These are phyloP conservation scores for Aspergillus olivimuriae DNA, from an alignment of 495 filamentous ascomycete genomes.

Conservation along the genomic window DNA sequence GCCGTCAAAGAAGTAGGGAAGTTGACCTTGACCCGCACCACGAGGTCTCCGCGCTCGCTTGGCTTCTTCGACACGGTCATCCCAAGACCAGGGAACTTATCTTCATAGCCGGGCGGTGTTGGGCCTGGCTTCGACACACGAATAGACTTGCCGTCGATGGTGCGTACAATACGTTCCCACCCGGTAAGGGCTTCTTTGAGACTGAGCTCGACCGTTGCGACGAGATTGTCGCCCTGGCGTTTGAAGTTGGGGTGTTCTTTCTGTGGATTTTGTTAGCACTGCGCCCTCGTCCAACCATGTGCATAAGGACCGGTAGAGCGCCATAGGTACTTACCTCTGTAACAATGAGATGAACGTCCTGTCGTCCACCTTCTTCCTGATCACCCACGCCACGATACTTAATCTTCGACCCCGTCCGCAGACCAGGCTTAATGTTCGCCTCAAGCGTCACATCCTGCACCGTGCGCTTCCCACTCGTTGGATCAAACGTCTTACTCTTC, in stretches of 20 bases:
- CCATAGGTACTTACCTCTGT: constrained; percentile 65
- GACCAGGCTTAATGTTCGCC: constrained; percentile 87
- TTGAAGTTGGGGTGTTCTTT: constrained; percentile 77
- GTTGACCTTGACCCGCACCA: constrained; percentile 85
- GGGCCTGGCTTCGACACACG: constrained; percentile 70
- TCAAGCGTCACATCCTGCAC: constrained; percentile 85
- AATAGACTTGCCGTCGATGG: constrained; percentile 85
- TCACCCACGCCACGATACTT: constrained; percentile 95
- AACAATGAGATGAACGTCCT: constrained; percentile 91
- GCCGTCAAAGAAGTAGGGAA: constrained; percentile 74
- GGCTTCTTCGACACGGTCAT: constrained; percentile 93
- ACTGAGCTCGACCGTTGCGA: constrained; percentile 66
- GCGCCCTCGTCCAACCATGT: no score
- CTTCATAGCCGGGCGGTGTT: constrained; percentile 72
- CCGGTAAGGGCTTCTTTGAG: constrained; percentile 98
- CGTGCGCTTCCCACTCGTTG: constrained; percentile 70
- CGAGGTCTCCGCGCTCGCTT: constrained; percentile 72
- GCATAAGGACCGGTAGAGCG: not conserved
- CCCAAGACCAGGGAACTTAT: constrained; percentile 75
- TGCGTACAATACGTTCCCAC: constrained; percentile 84
- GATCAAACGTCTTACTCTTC: constrained; percentile 90
- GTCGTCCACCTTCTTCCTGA: constrained; percentile 93
- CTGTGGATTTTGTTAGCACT: constrained; percentile 42
- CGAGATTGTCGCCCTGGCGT: constrained; percentile 80
- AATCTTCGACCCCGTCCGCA: constrained; percentile 95